Percentiles rank a stretch among this genome's conserved stretches.
Evolutionary conservation across 1,139 yeast genomes (phyloP).

Genomic region (Debaryomycetaceae sp.): DNA sequence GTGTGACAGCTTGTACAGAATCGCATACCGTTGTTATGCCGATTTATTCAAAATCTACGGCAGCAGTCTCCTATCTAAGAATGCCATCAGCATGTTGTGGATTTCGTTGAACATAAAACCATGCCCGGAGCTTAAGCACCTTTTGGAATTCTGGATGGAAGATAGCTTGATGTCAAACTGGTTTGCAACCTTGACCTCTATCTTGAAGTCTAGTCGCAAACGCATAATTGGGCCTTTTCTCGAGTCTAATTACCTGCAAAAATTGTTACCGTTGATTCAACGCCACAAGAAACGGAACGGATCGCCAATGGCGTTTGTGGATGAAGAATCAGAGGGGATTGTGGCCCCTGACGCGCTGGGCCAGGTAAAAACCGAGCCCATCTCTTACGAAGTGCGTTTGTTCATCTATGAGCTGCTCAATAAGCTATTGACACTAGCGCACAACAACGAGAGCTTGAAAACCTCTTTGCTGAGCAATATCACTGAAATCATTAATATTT

Average conservation of each 20-base stretch:
- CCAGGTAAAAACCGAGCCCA: slow-evolving; percentile 45
- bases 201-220: slow-evolving; percentile 27
- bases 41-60: slow-evolving; percentile 33
- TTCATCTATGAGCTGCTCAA: slow-evolving; percentile 51
- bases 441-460: slow-evolving; percentile 27
- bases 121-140: slow-evolving; percentile 22
- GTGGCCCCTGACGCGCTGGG: slow-evolving; percentile 20
- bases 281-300: slow-evolving; percentile 31
- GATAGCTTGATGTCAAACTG: slow-evolving; percentile 25
- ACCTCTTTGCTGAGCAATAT: slow-evolving; percentile 39
- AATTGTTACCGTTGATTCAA: slow-evolving; percentile 33
- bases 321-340: slow-evolving; percentile 37
- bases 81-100: slow-evolving; percentile 30
- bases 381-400: slow-evolving; percentile 59
- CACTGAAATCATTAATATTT: slow-evolving; percentile 67
- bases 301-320: slow-evolving; percentile 24
- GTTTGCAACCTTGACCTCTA: slow-evolving; percentile 29
- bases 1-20: slow-evolving; percentile 22
- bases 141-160: slow-evolving; percentile 32
- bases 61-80: slow-evolving; percentile 19
- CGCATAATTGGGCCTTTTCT: slow-evolving; percentile 29
- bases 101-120: slow-evolving; percentile 34
- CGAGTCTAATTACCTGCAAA: slow-evolving; percentile 30
- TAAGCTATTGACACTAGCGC: slow-evolving; percentile 35
- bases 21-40: slow-evolving; percentile 29